Base-by-base conservation (phyloP, 1,284 basidiomycete genomes). In the Puccinia horiana region DNA sequence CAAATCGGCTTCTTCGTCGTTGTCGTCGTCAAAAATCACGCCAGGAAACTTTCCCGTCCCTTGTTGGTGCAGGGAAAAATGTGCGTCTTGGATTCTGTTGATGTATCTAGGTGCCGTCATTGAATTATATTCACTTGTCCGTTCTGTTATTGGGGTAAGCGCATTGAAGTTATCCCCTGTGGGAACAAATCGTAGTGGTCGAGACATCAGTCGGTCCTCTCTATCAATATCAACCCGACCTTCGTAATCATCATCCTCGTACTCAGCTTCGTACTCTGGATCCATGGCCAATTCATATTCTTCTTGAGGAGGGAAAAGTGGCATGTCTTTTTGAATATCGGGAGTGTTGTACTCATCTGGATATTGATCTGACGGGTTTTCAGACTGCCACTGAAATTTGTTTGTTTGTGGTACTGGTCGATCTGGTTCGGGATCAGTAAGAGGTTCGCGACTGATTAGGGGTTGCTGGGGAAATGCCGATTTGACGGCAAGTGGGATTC, bases 141-240 rank as follows among this genome's bases (percentile, higher is more conserved):
- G 90, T 87, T 98, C 96, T 4, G 93, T 94, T 85, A 98, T 96
- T 0, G 95, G 95, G 14, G 95, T 97, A 93, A 98, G 94, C 79
- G 94, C 91, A 85, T 93, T 85, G 80, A 86, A 84, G 80, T 77
- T 81, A 44, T 92, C 87, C 94, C 80, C 80, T 8, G 37, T 72
- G 9, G 70, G 80, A 63, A 81, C 49, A 81, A 74, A 81, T 37
- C 72, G 69, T 26, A 81, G 72, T 42, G 78, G 78, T 6, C 78
- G 49, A 26, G 44, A 29, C 5, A 69, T 72, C 37, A 47, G 67
- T 23, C 69, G 65, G 37, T 32, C 44, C 23, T 40, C 52, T 81
- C 47, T 35, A 73, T 73, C 56, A 9, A 49, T 23, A 47, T 73
- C 40, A 47, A 63, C 56, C 23, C 56, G 54, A 52, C 5, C 2